These are phyloP conservation scores for Madurella fahalii DNA, from an alignment of 2,329 filamentous ascomycete genomes.

Conservation along the genomic window DNA sequence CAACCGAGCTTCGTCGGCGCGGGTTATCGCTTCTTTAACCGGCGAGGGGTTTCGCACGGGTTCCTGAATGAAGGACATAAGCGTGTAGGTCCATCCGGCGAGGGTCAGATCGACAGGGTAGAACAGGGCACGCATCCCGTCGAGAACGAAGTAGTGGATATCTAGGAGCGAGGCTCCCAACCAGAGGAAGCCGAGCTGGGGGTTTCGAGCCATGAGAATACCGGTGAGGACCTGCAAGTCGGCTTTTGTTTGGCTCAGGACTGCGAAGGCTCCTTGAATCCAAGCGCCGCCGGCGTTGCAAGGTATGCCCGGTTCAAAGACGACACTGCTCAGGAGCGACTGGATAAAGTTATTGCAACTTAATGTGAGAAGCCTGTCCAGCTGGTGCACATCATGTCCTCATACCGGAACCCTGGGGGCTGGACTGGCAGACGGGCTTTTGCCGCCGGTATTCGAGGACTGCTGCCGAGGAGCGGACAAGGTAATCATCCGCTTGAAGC, in stretches of 20 bases:
- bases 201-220: constrained; percentile 10
- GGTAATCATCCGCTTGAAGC: background rate
- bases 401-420: background rate
- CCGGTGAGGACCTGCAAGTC: constrained; percentile 7
- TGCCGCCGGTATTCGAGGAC: background rate
- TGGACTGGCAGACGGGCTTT: background rate
- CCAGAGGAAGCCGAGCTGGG: constrained; percentile 10
- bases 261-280: constrained; percentile 3
- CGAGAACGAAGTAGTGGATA: constrained; percentile 1
- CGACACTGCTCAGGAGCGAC: constrained; percentile 1
- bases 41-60: background rate
- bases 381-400: constrained; percentile 1
- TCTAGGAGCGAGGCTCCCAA: constrained; percentile 6
- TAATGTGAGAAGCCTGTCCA: constrained; percentile 4
- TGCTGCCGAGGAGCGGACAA: background rate
- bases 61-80: constrained; percentile 5
- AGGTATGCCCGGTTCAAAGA: constrained; percentile 4
- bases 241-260: background rate
- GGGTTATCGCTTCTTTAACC: background rate
- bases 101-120: constrained; percentile 4
- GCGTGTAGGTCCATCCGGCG: constrained; percentile 3
- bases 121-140: constrained; percentile 6
- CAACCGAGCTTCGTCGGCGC: background rate
- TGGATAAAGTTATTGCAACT: constrained; percentile 5
- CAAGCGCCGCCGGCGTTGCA: constrained; percentile 7